A percentile compares a stretch with the other conserved stretches of the same genome.
phyloP scores from a whole-genome alignment of 2,329 filamentous ascomycete species.

The Dothidotthia symphoricarpi region DNA sequence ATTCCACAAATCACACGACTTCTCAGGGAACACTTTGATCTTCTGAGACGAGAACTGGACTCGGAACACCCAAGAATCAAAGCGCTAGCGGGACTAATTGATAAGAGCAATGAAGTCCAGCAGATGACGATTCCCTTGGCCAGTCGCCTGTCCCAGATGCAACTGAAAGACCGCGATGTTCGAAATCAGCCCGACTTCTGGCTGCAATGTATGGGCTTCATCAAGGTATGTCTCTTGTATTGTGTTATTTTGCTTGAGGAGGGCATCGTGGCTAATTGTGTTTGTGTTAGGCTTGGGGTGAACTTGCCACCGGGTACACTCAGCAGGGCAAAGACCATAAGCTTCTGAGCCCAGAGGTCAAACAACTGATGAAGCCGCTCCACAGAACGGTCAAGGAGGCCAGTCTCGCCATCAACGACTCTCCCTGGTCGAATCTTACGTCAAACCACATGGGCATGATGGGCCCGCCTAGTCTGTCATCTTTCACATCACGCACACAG shows the following conservation, averaged over 20 bases:
- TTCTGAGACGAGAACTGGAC: conserved; percentile 32
- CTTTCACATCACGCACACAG: conserved; percentile 37
- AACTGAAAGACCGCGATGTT: conserved; percentile 77
- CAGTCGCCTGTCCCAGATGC: conserved; percentile 71
- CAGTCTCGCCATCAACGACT: conserved; percentile 66
- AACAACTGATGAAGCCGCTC: conserved; percentile 72
- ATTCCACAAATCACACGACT: conserved; percentile 55
- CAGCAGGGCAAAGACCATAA: conserved; percentile 45
- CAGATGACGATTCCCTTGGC: conserved; percentile 73
- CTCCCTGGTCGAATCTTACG: conserved; percentile 60
- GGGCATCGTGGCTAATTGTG: conserved; percentile 32
- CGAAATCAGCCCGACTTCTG: conserved; percentile 64
- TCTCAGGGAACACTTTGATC: conserved; percentile 31
- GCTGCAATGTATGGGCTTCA: conserved; percentile 72
- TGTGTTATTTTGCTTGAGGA: conserved; percentile 12
- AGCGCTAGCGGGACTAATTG: conserved; percentile 59
- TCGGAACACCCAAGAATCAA: conserved; percentile 37
- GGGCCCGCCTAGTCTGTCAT: conserved; percentile 35
- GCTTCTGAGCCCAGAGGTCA: conserved; percentile 63
- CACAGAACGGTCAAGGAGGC: conserved; percentile 83
- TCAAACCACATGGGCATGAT: conserved; percentile 29
- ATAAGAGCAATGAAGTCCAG: conserved; percentile 68
- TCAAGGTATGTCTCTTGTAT: conserved; percentile 47
- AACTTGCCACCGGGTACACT: conserved; percentile 53
- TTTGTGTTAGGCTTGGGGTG: conserved; percentile 59